Percentiles rank a stretch among this genome's conserved stretches.
These are phyloP conservation scores for Tuber indicum DNA, from an alignment of 495 filamentous ascomycete genomes.

Conservation along the genomic window DNA sequence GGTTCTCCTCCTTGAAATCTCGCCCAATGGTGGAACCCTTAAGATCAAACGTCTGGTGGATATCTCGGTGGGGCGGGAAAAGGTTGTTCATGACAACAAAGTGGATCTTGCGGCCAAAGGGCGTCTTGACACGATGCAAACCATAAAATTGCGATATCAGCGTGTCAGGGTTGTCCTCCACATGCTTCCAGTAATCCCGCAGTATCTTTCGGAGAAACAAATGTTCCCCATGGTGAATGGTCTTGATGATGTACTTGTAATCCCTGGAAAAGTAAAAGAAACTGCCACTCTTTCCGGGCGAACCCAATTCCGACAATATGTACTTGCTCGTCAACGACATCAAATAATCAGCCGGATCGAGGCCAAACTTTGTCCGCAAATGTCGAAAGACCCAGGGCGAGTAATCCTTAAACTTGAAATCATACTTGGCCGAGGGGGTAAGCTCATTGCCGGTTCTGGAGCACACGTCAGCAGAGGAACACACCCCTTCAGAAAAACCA, in stretches of 20 bases:
- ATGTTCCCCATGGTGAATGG: constrained; percentile 94
- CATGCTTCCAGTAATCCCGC: constrained; percentile 88
- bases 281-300: constrained; percentile 94
- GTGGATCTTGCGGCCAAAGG: constrained; percentile 96
- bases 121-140: constrained; percentile 95
- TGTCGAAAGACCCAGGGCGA: constrained; percentile 98
- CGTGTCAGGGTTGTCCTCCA: constrained; percentile 89
- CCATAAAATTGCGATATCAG: constrained; percentile 98
- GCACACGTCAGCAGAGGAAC: neutral
- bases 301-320: constrained; percentile 93
- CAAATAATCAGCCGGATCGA: constrained; percentile 95
- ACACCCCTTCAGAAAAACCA: neutral
- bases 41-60: constrained; percentile 92
- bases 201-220: constrained; percentile 88
- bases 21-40: constrained; percentile 96
- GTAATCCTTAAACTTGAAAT: constrained; percentile 99
- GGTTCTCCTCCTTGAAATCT: constrained; percentile 79
- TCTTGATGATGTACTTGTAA: constrained; percentile 99
- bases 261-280: constrained; percentile 99
- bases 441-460: constrained; percentile 86
- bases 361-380: constrained; percentile 75
- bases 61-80: constrained; percentile 94
- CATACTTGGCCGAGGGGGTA: constrained; percentile 96
- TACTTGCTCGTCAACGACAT: constrained; percentile 99
- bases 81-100: constrained; percentile 99